phyloP scores from a whole-genome alignment of 768 basidiomycete genomes.

The Sporobolomyces pararoseus region DNA sequence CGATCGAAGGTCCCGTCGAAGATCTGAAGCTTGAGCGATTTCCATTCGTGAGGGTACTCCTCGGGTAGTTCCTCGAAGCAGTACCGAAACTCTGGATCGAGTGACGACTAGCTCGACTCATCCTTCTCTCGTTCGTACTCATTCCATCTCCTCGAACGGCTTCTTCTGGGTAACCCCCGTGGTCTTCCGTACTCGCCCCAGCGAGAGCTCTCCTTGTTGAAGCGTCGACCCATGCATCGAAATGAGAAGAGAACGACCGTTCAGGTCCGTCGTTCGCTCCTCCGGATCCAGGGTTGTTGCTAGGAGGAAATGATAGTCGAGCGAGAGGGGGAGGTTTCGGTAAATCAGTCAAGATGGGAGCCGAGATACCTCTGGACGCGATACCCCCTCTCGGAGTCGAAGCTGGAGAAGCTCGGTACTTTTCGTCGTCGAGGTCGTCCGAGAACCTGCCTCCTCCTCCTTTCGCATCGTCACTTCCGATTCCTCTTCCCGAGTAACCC shows the following conservation, averaged over 20 bases:
- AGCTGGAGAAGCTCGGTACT: slow-evolving; percentile 4
- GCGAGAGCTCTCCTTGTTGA: slow-evolving; percentile 2
- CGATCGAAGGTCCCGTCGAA: slow-evolving; percentile 9
- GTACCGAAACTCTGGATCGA: slow-evolving; percentile 13
- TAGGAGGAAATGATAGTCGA: slow-evolving; percentile 18
- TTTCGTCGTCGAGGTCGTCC: slow-evolving; percentile 22
- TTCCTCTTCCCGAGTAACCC: slow-evolving; percentile 3
- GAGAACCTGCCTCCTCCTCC: slow-evolving; percentile 16
- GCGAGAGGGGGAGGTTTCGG: slow-evolving; percentile 20
- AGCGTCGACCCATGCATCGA: slow-evolving; percentile 21
- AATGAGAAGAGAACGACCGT: slow-evolving; percentile 20
- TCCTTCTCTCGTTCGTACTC: slow-evolving; percentile 29
- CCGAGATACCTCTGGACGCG: slow-evolving; percentile 9
- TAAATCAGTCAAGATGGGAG: slow-evolving; percentile 16
- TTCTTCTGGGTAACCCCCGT: slow-evolving; percentile 24
- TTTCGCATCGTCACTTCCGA: slow-evolving; percentile 13
- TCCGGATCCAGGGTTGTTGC: background rate
- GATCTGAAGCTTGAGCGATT: slow-evolving; percentile 20
- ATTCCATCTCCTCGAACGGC: slow-evolving; percentile 14
- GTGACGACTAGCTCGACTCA: slow-evolving; percentile 12
- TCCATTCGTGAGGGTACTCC: slow-evolving; percentile 1
- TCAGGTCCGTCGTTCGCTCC: background rate
- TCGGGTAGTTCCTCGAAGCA: background rate
- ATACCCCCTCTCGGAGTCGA: slow-evolving; percentile 3
- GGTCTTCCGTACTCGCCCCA: slow-evolving; percentile 20